Evolutionary conservation across 306 rosid species (phyloP), one percentile per base, ranked within the genome.

Genomic region (Prosopis cineraria): DNA sequence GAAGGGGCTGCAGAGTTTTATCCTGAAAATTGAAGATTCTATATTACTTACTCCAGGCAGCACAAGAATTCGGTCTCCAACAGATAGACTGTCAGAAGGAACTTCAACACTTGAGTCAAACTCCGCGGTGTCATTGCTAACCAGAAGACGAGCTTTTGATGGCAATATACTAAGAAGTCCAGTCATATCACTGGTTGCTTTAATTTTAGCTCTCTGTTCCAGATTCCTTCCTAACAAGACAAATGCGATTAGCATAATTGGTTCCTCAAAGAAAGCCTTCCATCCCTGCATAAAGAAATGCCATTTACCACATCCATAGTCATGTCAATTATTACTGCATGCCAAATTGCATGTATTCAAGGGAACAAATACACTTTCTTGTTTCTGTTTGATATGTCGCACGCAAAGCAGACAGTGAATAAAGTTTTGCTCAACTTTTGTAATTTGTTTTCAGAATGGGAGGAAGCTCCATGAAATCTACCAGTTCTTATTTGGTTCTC

Each of bases 231-330:
- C 98, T 74, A 94, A 82, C 87, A 94, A 88, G 77, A 94, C 97
- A 64, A 94, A 94, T 80, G 98, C 98, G 74, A 94, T 94, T 52
- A 94, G 90, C 98, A 94, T 94, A 59, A 94, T 93, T 65, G 98
- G 98, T 72, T 94, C 98, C 88, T 94, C 98, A 81, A 94, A 94
- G 90, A 94, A 94, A 12, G 97, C 89, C 90, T 89, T 92, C 98
- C 98, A 94, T 30, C 98, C 98, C 98, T 94, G 93, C 87, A 82
- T 41, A 59, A 64, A 82, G 11, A 58, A 55, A 88, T 27, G 43
- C 37, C 72, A 79, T 58, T 82, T 53, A 74, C 63, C 45, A 85
- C 24, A 73, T 53, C 52, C 29, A 71, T 69, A 53, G 79, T 82
- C 45, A 68, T 24, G 72, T 73, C 29, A 36, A 48, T 9, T 70